A percentile compares a stretch with the other conserved stretches of the same genome.
These are phyloP conservation scores for Gloeopeniophorella convolvens DNA, from an alignment of 768 basidiomycete genomes.

Conservation along the genomic window DNA sequence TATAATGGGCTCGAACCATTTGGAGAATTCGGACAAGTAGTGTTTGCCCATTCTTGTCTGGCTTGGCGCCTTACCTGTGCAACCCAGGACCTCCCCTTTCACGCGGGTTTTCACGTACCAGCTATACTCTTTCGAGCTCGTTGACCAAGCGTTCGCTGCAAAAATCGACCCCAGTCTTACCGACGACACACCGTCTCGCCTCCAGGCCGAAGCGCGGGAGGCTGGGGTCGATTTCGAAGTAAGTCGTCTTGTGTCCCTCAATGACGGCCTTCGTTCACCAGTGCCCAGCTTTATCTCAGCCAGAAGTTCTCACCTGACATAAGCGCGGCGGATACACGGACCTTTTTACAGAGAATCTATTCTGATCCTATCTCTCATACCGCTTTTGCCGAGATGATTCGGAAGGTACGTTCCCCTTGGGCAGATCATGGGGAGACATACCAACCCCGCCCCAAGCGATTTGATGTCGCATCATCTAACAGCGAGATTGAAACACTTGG, in stretches of 20 bases:
- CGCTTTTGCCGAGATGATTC: constrained; percentile 55
- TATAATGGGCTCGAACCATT: constrained; percentile 6
- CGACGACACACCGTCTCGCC: constrained; percentile 40
- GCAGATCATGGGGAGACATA: neutral
- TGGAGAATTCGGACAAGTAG: constrained; percentile 16
- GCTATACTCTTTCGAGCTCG: constrained; percentile 43
- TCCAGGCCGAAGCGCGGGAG: constrained; percentile 57
- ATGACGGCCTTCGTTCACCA: constrained; percentile 19
- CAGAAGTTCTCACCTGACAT: constrained; percentile 36
- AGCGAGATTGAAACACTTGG: constrained; percentile 66
- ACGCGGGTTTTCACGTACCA: constrained; percentile 49
- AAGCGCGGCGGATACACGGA: constrained; percentile 6
- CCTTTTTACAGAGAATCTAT: constrained; percentile 14
- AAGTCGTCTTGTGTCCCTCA: constrained; percentile 17
- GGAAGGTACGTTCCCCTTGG: constrained; percentile 40
- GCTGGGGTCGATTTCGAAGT: constrained; percentile 55
- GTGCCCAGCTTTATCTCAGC: constrained; percentile 47
- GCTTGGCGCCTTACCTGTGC: neutral
- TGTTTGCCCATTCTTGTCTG: neutral
- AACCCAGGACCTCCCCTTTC: constrained; percentile 14
- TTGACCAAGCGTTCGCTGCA: constrained; percentile 46
- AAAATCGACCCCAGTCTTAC: constrained; percentile 46
- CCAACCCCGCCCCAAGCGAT: constrained; percentile 40
- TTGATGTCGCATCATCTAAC: constrained; percentile 42
- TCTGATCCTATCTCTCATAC: constrained; percentile 27